Evolutionary conservation across 1,284 basidiomycete genomes (phyloP).

Genomic region (Tilletia indica): DNA sequence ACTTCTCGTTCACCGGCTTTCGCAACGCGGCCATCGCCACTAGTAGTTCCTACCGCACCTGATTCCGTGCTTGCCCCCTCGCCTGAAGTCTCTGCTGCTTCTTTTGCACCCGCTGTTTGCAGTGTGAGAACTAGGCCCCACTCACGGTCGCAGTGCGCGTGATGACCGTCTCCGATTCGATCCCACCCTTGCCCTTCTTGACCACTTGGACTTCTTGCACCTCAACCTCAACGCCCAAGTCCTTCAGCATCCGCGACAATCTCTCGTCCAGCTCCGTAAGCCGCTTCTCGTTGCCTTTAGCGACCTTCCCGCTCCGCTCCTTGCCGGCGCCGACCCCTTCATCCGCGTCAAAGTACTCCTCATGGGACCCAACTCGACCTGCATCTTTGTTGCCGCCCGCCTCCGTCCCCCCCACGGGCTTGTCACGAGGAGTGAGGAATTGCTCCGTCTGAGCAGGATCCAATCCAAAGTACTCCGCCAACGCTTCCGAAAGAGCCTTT

Average conservation of each 20-base stretch:
- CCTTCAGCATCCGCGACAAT: neutral
- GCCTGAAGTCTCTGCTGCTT: neutral
- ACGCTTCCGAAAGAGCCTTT: neutral
- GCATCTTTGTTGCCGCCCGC: no score
- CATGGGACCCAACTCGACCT: neutral
- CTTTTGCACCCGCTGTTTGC: neutral
- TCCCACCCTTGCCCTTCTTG: neutral
- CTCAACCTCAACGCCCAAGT: neutral
- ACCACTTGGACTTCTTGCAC: neutral
- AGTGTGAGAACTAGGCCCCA: no score
- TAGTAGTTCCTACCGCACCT: neutral
- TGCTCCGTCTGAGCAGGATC: constrained; percentile 5
- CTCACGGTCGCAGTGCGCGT: neutral
- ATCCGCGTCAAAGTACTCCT: neutral
- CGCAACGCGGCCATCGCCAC: no score
- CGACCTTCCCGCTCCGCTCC: neutral
- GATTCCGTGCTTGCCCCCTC: neutral
- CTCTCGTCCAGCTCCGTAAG: neutral
- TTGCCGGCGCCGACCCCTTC: neutral
- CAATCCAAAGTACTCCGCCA: constrained; percentile 2
- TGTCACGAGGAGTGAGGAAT: neutral
- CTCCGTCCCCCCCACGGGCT: neutral
- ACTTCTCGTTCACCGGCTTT: neutral
- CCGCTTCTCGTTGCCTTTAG: neutral
- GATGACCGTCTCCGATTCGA: neutral